phyloP scores from a whole-genome alignment of 2,329 filamentous ascomycete species.

The Microcera coccophila region DNA sequence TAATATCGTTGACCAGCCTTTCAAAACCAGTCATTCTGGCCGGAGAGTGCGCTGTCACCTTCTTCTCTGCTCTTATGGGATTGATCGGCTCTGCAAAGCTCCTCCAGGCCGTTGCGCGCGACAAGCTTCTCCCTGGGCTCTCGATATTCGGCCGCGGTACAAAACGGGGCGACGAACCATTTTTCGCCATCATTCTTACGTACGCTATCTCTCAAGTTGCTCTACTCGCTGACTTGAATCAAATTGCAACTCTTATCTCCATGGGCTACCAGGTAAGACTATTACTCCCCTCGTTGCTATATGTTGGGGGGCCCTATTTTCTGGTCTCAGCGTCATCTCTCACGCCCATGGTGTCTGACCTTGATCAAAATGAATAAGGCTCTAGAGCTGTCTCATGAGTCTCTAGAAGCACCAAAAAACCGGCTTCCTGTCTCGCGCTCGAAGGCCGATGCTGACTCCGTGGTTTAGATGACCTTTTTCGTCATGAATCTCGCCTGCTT shows the following conservation, averaged over 20 bases:
- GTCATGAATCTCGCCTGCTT: constrained; percentile 88
- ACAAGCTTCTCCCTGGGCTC: constrained; percentile 73
- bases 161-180: constrained; percentile 67
- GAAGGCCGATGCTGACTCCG: too few species aligned
- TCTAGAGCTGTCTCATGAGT: neutral
- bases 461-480: constrained; percentile 78
- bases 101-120: constrained; percentile 75
- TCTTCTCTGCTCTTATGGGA: constrained; percentile 85
- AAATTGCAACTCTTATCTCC: constrained; percentile 83
- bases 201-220: constrained; percentile 73
- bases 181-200: constrained; percentile 71
- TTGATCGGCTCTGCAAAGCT: constrained; percentile 82
- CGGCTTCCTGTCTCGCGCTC: too few species aligned
- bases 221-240: constrained; percentile 78
- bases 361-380: too few species aligned
- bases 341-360: neutral
- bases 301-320: neutral
- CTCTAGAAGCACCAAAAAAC: neutral
- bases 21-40: constrained; percentile 70
- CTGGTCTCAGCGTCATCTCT: too few species aligned
- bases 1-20: constrained; percentile 78
- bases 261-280: constrained; percentile 72
- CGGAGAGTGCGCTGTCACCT: constrained; percentile 76
- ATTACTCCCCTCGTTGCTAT: neutral
- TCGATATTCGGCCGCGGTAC: constrained; percentile 71